Evolutionary conservation across 2,329 filamentous ascomycete genomes (phyloP).

Genomic region (Hypoxylon sp.): DNA sequence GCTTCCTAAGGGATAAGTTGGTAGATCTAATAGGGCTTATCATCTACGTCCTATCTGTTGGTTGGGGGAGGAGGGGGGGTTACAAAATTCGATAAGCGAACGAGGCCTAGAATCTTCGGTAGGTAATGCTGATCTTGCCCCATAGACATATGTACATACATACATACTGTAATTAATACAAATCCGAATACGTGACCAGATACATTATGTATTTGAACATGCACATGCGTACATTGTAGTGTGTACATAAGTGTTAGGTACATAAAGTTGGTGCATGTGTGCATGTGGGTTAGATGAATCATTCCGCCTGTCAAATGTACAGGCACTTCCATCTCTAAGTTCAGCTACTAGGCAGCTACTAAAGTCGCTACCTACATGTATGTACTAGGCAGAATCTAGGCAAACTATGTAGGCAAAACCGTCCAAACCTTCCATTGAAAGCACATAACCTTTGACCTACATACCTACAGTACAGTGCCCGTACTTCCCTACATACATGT

Average conservation of each 20-base stretch:
- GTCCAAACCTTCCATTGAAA: no score
- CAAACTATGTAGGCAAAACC: no score
- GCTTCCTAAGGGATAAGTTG: no score
- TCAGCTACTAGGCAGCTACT: constrained; percentile 1
- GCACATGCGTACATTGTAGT: not conserved
- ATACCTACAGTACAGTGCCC: no score
- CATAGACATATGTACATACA: not conserved
- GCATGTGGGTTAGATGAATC: not conserved
- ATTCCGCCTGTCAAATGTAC: not conserved
- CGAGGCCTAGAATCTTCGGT: not conserved
- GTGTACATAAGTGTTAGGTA: not conserved
- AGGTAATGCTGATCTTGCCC: not conserved
- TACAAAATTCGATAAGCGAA: not conserved
- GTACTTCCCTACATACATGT: no score
- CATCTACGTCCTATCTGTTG: not conserved
- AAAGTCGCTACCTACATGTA: not conserved
- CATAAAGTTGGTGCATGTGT: not conserved
- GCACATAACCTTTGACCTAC: no score
- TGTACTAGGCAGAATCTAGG: not conserved
- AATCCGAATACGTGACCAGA: constrained; percentile 1
- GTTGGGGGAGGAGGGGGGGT: no score
- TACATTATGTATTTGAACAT: no score
- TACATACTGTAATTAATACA: no score
- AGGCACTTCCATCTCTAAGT: not conserved
- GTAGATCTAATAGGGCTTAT: constrained; percentile 1